Evolutionary conservation across 148 eudicot genomes (phyloP).

Genomic region (Cornus kousa): DNA sequence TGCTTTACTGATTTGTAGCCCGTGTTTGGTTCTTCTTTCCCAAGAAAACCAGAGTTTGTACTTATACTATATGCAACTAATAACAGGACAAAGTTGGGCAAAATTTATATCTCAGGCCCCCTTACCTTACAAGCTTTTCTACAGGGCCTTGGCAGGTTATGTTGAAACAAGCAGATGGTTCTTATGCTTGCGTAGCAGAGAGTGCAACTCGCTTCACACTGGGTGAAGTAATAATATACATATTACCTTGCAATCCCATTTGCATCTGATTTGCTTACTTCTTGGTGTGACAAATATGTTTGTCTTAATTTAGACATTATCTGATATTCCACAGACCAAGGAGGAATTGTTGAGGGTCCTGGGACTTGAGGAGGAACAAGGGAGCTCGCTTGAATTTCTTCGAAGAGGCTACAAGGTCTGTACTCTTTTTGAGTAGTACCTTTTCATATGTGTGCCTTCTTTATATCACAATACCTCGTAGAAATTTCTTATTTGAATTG

Average conservation of each 20-base stretch:
- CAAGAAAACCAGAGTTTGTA: background rate
- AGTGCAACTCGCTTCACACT: slow-evolving; percentile 88
- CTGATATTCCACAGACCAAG: slow-evolving; percentile 60
- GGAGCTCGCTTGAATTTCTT: slow-evolving; percentile 89
- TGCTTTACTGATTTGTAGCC: background rate
- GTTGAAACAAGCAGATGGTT: slow-evolving; percentile 90
- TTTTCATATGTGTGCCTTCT: background rate
- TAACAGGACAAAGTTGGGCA: background rate
- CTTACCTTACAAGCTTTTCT: background rate
- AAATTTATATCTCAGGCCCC: background rate
- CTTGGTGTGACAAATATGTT: background rate
- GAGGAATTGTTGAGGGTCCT: slow-evolving; percentile 96
- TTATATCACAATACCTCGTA: background rate
- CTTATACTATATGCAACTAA: background rate
- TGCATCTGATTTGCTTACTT: background rate
- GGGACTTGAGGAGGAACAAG: slow-evolving; percentile 93
- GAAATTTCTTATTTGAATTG: background rate
- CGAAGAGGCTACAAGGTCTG: slow-evolving; percentile 93
- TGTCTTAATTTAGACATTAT: background rate
- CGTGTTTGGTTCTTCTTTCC: background rate
- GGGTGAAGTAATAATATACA: slow-evolving; percentile 61
- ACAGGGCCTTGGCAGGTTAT: slow-evolving; percentile 99
- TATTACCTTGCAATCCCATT: slow-evolving; percentile 4
- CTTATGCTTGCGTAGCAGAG: slow-evolving; percentile 94
- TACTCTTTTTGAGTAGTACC: background rate